phyloP scores from a whole-genome alignment of 148 eudicot genomes.

The Camellia granthamiana region DNA sequence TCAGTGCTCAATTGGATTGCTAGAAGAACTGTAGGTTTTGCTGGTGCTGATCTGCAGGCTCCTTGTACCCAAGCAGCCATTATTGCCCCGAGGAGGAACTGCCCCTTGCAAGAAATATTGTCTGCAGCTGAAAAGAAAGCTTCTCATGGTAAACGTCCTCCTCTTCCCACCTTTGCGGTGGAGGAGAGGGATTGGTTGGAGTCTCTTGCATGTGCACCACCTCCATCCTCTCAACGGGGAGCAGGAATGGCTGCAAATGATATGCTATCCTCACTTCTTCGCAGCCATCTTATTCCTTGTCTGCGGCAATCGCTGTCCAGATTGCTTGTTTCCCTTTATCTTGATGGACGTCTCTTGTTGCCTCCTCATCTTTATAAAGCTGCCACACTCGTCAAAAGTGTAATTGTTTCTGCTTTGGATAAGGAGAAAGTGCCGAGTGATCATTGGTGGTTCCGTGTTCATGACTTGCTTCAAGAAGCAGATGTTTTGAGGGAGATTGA shows the following conservation, averaged over 20 bases:
- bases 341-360: conserved; percentile 75
- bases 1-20: conserved; percentile 71
- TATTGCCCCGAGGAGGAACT: conserved; percentile 68
- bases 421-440: conserved; percentile 40
- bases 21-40: conserved; percentile 77
- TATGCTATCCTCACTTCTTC: conserved; percentile 67
- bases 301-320: conserved; percentile 60
- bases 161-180: conserved; percentile 71
- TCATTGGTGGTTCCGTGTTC: conserved; percentile 57
- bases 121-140: conserved; percentile 50
- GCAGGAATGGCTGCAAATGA: conserved; percentile 89
- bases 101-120: conserved; percentile 67
- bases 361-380: conserved; percentile 61
- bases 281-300: conserved; percentile 61
- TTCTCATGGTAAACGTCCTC: conserved; percentile 41
- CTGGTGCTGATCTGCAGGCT: conserved; percentile 99
- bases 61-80: conserved; percentile 94
- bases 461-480: conserved; percentile 59
- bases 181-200: conserved; percentile 96
- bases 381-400: conserved; percentile 42
- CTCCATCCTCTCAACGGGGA: conserved; percentile 91
- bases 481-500: conserved; percentile 50
- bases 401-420: conserved; percentile 51
- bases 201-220: conserved; percentile 81
- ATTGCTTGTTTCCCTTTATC: conserved; percentile 56